Evolutionary conservation across 2,329 filamentous ascomycete genomes (phyloP), one percentile per base, ranked within the genome.

Genomic region (Emmonsia crescens): DNA sequence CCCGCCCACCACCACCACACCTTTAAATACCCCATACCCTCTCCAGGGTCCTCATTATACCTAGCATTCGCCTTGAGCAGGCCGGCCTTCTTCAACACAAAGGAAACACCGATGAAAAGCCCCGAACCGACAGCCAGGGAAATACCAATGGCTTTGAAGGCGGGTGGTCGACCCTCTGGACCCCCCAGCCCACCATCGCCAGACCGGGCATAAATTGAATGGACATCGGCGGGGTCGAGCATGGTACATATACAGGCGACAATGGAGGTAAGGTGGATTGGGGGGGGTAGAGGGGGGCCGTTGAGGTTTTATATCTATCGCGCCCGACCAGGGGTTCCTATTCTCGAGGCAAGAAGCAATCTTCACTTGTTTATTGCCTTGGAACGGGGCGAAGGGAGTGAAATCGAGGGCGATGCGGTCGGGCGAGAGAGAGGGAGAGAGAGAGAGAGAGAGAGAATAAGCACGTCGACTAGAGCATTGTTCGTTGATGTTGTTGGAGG

Each of bases 1-100:
- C 94, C 94, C 1, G 79, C 75, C 94, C 94, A 99, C 94, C 94
- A 99, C 79, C 84, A 96, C 24, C 80, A 80, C 71, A 97, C 97
- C 78, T 96, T 96, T 69, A 99, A 84, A 74, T 97, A 99, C 64
- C 93, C 92, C 74, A 97, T 97, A 61, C 94, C 94, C 75, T 97
- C 93, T 63, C 94, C 94, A 0, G 94, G 92, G 66, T 89, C 90
- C 76, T 97, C 91, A 64, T 96, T 89, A 79, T 97, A 97, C 75
- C 97, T 97, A 69, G 89, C 86, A 75, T 97, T 99, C 58, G 94
- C 93, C 73, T 86, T 91, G 64, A 99, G 81, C 68, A 99, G 77
- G 4, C 94, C 94, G 63, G 89, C 82, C 78, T 99, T 99, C 77
- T 97, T 97, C 71, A 99, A 78, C 33, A 97, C 92, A 74, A 97